These are phyloP conservation scores for Geotrichum cucujoidarum DNA, from an alignment of 1,139 yeast genomes.

Conservation along the genomic window DNA sequence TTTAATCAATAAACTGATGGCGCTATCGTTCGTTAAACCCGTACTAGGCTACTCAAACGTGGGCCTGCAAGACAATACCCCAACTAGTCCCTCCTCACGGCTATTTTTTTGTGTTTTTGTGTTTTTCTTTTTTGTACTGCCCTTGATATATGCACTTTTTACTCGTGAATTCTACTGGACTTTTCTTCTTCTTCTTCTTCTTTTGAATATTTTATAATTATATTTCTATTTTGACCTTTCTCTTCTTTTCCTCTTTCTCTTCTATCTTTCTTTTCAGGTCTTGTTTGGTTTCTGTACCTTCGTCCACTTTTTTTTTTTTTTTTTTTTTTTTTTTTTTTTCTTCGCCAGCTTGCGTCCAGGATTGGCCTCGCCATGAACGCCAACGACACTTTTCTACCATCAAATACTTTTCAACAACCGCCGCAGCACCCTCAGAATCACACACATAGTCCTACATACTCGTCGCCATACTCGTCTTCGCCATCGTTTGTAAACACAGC, in stretches of 20 bases:
- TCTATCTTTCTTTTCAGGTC: not conserved
- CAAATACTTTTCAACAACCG: not conserved
- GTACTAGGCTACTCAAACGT: no score
- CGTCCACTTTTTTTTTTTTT: not conserved
- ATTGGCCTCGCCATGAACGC: conserved; percentile 4
- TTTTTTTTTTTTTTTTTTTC: not conserved
- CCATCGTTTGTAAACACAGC: conserved; percentile 1
- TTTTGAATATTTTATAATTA: not conserved
- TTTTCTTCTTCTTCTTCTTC: not conserved
- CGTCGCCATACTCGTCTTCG: conserved; percentile 8
- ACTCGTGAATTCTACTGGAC: not conserved
- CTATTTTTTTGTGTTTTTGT: not conserved
- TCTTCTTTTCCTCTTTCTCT: not conserved
- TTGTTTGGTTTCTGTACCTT: not conserved
- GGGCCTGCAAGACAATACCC: no score
- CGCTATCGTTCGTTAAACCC: no score
- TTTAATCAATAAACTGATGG: no score
- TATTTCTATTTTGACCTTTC: not conserved
- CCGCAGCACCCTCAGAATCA: not conserved
- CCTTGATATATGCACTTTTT: not conserved
- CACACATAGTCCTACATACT: not conserved
- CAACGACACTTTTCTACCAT: conserved; percentile 4
- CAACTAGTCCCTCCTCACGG: not conserved
- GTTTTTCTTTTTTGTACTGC: not conserved
- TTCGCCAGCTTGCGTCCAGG: not conserved